Percentiles rank a stretch among this genome's conserved stretches.
phyloP scores from a whole-genome alignment of 83 land plant species.

The Picea mariana region DNA sequence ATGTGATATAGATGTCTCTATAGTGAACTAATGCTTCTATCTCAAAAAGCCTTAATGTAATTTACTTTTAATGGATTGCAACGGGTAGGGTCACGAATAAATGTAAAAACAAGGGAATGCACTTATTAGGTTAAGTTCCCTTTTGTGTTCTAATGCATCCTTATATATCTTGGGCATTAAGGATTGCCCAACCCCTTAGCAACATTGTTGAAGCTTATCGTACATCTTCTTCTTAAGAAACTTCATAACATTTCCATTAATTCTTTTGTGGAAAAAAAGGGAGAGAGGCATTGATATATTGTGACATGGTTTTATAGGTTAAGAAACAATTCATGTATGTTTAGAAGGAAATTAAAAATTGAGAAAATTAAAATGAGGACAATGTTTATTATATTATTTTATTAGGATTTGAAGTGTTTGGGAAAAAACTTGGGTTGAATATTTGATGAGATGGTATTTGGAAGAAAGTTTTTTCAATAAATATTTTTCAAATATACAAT shows the following conservation, averaged over 20 bases:
- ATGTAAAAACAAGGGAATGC: slow-evolving; percentile 40
- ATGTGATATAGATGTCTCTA: no score
- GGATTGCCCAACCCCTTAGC: not conserved
- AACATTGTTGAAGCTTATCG: not conserved
- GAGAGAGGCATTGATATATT: not conserved
- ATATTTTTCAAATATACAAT: not conserved
- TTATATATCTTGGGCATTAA: not conserved
- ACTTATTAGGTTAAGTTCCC: slow-evolving; percentile 3
- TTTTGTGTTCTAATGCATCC: not conserved
- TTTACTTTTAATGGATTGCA: slow-evolving; percentile 13
- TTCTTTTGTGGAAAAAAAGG: not conserved
- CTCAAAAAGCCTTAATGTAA: no score
- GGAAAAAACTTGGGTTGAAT: not conserved
- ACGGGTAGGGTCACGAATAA: slow-evolving; percentile 66
- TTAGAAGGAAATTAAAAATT: not conserved
- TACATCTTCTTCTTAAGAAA: not conserved
- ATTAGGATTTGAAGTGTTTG: not conserved
- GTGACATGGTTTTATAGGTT: not conserved
- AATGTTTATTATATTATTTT: slow-evolving; percentile 4
- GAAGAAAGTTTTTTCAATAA: not conserved
- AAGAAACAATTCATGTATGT: slow-evolving; percentile 12
- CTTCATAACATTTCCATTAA: not conserved
- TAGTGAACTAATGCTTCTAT: no score
- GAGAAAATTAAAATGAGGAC: not conserved
- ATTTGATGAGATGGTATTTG: slow-evolving; percentile 9